Percentiles rank a stretch among this genome's conserved stretches.
These are phyloP conservation scores for Drechslerella coelobrocha DNA, from an alignment of 2,329 filamentous ascomycete genomes.

Conservation along the genomic window DNA sequence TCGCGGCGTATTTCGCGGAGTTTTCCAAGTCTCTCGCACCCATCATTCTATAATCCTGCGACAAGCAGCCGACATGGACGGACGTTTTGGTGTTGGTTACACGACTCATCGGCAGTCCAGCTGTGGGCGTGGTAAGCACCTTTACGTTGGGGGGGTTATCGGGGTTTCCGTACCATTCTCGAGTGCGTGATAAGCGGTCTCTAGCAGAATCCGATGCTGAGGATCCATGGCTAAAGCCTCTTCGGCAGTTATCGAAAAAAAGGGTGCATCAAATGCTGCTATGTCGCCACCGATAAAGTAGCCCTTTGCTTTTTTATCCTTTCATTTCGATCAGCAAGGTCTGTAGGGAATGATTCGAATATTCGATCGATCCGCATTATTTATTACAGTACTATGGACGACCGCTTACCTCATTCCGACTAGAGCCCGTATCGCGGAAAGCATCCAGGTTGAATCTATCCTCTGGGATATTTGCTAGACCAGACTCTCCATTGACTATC, in stretches of 20 bases:
- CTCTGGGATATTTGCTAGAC: slow-evolving; percentile 20
- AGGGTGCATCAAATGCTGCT: slow-evolving; percentile 77
- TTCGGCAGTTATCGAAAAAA: slow-evolving; percentile 86
- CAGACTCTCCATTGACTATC: slow-evolving; percentile 20
- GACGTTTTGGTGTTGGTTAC: slow-evolving; percentile 49
- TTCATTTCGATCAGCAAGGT: not conserved
- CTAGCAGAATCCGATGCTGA: slow-evolving; percentile 81
- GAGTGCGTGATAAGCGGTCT: slow-evolving; percentile 79
- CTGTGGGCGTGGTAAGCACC: not conserved
- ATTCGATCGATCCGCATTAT: too few species aligned
- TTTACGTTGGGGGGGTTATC: not conserved
- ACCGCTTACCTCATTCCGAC: too few species aligned
- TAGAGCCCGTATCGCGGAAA: slow-evolving; percentile 19
- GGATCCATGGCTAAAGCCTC: slow-evolving; percentile 78
- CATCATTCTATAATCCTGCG: slow-evolving; percentile 34
- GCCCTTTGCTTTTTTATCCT: slow-evolving; percentile 20
- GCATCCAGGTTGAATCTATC: slow-evolving; percentile 23
- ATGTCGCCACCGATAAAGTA: slow-evolving; percentile 70
- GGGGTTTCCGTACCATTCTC: slow-evolving; percentile 74
- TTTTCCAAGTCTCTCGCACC: slow-evolving; percentile 57
- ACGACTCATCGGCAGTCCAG: slow-evolving; percentile 50
- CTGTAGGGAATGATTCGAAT: too few species aligned
- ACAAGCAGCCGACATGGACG: slow-evolving; percentile 30
- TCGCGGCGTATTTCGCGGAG: slow-evolving; percentile 56
- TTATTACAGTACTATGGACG: too few species aligned